Evolutionary conservation across 495 filamentous ascomycete genomes (phyloP).

Genomic region (Aspergillus diversus): DNA sequence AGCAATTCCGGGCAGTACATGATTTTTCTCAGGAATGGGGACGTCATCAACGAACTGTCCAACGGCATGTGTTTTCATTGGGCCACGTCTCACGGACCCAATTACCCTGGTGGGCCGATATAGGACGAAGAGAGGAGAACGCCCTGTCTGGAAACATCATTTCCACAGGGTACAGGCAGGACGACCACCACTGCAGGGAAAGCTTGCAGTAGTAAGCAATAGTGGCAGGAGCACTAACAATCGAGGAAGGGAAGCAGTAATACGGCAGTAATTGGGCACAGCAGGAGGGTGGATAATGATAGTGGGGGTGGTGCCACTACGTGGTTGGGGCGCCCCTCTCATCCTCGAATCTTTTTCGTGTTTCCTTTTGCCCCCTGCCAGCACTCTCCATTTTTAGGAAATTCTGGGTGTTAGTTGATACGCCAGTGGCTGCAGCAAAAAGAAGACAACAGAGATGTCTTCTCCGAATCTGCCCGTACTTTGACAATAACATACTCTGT

Average conservation of each 20-base stretch:
- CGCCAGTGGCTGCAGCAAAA: conserved; percentile 8
- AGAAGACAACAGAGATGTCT: neutral
- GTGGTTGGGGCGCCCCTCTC: conserved; percentile 11
- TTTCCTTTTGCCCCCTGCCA: neutral
- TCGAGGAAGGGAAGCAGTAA: conserved; percentile 17
- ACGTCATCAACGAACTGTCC: conserved; percentile 46
- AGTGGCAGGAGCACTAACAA: conserved; percentile 17
- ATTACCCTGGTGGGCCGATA: conserved; percentile 30
- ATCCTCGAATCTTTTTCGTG: neutral
- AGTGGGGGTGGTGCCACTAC: conserved; percentile 30
- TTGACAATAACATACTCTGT: neutral
- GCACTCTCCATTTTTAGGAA: neutral
- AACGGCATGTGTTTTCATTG: conserved; percentile 41
- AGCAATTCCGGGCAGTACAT: conserved; percentile 26
- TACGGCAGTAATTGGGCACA: conserved; percentile 21
- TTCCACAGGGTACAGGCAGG: conserved; percentile 35
- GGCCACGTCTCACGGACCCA: conserved; percentile 44
- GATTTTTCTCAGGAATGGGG: conserved; percentile 32
- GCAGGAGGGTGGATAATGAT: conserved; percentile 16
- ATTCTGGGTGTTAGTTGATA: conserved; percentile 1
- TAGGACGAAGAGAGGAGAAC: conserved; percentile 17
- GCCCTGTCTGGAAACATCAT: conserved; percentile 29
- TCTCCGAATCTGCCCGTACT: neutral
- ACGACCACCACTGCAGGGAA: conserved; percentile 22
- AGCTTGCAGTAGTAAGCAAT: conserved; percentile 27